Evolutionary conservation across 163 green algal genomes (phyloP), one percentile per base, ranked within the genome.

Genomic region (Chlorella variabilis): DNA sequence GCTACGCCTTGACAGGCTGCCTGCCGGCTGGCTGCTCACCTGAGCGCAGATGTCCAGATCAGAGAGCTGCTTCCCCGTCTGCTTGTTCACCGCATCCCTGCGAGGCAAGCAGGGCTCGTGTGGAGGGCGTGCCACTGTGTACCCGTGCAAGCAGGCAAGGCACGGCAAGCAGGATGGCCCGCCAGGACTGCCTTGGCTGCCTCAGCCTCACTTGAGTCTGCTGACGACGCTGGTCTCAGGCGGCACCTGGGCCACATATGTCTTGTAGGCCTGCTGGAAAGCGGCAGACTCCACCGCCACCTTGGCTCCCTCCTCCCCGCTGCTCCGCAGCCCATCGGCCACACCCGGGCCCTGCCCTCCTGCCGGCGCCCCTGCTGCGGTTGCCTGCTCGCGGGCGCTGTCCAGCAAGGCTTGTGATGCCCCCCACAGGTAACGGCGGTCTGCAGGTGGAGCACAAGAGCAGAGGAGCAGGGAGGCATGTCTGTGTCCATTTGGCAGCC

Each of bases 121-220:
- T n/a, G n/a, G n/a, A n/a, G n/a, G n/a, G n/a, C n/a, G n/a, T n/a
- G n/a, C n/a, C n/a, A n/a, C n/a, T n/a, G n/a, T n/a, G n/a, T n/a
- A n/a, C n/a, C n/a, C n/a, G n/a, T n/a, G n/a, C n/a, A n/a, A n/a
- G n/a, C n/a, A n/a, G n/a, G n/a, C n/a, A n/a, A n/a, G n/a, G n/a
- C n/a, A n/a, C n/a, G n/a, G n/a, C n/a, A n/a, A n/a, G n/a, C n/a
- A n/a, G n/a, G n/a, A n/a, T n/a, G n/a, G n/a, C n/a, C n/a, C n/a
- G n/a, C n/a, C n/a, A n/a, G n/a, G n/a, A n/a, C n/a, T n/a, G n/a
- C n/a, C n/a, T n/a, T n/a, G n/a, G n/a, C n/a, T n/a, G n/a, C n/a
- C n/a, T n/a, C n/a, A n/a, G n/a, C n/a, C 70, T 66, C 70, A 77
- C 70, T 66, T 77, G 31, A 77, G 70, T 18, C 70, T 49, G 70